These are phyloP conservation scores for Musa schizocarpa DNA, from an alignment of 176 grass and related monocot species.

Conservation along the genomic window DNA sequence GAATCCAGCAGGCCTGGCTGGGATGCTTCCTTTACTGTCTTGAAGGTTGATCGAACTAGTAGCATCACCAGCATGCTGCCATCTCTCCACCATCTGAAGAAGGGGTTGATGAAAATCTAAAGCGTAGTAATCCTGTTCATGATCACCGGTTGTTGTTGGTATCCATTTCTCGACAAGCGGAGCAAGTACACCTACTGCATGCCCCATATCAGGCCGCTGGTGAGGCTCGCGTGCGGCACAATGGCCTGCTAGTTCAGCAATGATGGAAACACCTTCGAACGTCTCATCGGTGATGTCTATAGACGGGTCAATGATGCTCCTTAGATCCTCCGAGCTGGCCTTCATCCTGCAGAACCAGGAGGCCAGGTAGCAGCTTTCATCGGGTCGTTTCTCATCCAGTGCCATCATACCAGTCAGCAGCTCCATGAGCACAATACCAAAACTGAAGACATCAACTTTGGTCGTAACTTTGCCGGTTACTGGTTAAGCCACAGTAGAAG, in stretches of 20 bases:
- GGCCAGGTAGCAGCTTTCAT: constrained; percentile 63
- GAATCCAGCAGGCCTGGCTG: constrained; percentile 65
- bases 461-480: constrained; percentile 90
- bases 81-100: constrained; percentile 82
- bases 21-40: constrained; percentile 95
- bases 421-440: constrained; percentile 90
- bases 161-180: constrained; percentile 95
- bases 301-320: constrained; percentile 44
- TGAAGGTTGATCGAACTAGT: constrained; percentile 46
- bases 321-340: constrained; percentile 51
- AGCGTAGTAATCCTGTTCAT: constrained; percentile 65
- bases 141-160: constrained; percentile 33
- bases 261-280: constrained; percentile 51
- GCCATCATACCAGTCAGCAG: constrained; percentile 73
- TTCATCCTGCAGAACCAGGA: constrained; percentile 66
- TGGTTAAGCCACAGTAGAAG: constrained; percentile 12
- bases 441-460: constrained; percentile 90
- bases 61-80: constrained; percentile 68
- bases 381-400: constrained; percentile 58
- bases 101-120: constrained; percentile 75
- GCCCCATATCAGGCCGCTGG: constrained; percentile 75
- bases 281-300: constrained; percentile 51
- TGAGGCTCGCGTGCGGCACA: constrained; percentile 68
- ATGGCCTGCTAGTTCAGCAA: constrained; percentile 78
- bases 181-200: constrained; percentile 54